Conservation (phyloP, 2,329 filamentous ascomycete species). For the Fusarium kyushuense region DNA sequence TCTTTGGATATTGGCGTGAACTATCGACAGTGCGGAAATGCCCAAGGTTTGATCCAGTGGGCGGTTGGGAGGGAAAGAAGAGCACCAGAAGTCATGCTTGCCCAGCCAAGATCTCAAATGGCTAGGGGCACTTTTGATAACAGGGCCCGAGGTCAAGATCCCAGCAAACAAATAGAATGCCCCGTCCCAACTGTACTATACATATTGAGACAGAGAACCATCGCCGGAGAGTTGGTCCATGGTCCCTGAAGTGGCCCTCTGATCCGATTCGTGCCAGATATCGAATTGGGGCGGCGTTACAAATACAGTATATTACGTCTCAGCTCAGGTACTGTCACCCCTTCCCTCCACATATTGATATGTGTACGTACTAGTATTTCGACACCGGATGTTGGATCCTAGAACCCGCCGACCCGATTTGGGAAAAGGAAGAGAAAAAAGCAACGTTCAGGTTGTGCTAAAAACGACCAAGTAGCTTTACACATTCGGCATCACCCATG, state of each 20-base stretch:
- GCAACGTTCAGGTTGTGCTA: constrained; percentile 19
- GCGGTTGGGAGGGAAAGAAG: background rate
- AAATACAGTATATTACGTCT: constrained; percentile 33
- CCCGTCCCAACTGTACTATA: constrained; percentile 1
- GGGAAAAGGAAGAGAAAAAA: constrained; percentile 25
- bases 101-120: constrained; percentile 11
- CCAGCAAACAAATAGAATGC: constrained; percentile 11
- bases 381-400: constrained; percentile 13
- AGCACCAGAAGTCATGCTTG: constrained; percentile 6
- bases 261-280: constrained; percentile 16
- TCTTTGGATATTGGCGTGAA: constrained; percentile 16
- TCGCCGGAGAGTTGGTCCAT: constrained; percentile 11
- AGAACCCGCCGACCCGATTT: constrained; percentile 23
- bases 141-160: constrained; percentile 11
- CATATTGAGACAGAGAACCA: constrained; percentile 9
- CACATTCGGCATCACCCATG: background rate
- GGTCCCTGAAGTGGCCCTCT: constrained; percentile 14
- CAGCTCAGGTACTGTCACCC: constrained; percentile 36
- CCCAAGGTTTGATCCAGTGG: constrained; percentile 24
- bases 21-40: constrained; percentile 25
- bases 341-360: constrained; percentile 40
- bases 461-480: constrained; percentile 23
- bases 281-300: constrained; percentile 30
- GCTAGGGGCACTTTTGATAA: constrained; percentile 27
- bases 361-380: constrained; percentile 16